phyloP scores from a whole-genome alignment of 768 basidiomycete genomes.

The Pleurotus sapidus region DNA sequence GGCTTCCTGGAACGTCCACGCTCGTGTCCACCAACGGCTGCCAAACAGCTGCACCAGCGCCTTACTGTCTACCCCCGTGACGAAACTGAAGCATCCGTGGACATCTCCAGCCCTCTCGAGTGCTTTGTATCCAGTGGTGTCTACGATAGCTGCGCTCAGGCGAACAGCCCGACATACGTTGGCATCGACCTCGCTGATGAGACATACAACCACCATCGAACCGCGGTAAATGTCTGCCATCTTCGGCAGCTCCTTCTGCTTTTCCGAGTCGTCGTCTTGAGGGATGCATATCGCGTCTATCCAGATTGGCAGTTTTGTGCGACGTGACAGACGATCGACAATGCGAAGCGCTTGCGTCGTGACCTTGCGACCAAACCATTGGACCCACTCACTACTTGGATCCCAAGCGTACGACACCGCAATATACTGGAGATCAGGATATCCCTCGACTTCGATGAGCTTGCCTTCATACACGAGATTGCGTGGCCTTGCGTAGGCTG shows the following conservation, averaged over 20 bases:
- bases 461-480: neutral
- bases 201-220: neutral
- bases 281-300: neutral
- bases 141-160: neutral
- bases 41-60: neutral
- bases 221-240: neutral
- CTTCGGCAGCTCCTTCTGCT: neutral
- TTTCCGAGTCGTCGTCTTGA: neutral
- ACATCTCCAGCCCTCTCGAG: neutral
- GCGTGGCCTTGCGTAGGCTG: neutral
- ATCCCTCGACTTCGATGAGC: neutral
- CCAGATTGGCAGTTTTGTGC: neutral
- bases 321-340: neutral
- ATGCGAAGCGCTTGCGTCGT: neutral
- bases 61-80: neutral
- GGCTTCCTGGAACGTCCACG: neutral
- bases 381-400: neutral
- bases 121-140: neutral
- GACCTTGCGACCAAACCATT: neutral
- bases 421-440: neutral
- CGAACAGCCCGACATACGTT: neutral
- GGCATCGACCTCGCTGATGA: neutral
- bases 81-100: neutral
- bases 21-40: neutral
- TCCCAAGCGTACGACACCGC: neutral